phyloP scores from a whole-genome alignment of 768 basidiomycete species.

The Rhizopogon roseolus region DNA sequence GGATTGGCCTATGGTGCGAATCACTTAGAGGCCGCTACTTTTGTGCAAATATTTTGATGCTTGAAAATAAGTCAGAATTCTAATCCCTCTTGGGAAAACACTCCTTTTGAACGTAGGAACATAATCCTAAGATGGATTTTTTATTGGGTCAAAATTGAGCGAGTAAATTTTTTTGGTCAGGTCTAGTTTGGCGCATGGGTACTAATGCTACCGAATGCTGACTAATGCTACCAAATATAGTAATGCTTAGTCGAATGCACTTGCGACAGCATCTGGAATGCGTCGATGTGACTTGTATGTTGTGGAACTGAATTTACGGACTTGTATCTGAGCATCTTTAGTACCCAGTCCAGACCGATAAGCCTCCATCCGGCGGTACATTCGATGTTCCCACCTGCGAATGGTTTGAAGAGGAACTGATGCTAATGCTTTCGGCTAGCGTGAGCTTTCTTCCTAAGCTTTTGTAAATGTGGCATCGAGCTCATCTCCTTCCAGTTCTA shows the following conservation, averaged over 20 bases:
- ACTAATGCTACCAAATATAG: neutral
- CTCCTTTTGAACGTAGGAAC: too few species aligned
- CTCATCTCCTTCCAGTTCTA: too few species aligned
- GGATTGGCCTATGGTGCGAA: too few species aligned
- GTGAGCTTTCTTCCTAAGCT: too few species aligned
- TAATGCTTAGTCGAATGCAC: conserved; percentile 7
- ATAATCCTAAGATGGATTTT: too few species aligned
- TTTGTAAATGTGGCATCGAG: too few species aligned
- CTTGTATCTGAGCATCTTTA: conserved; percentile 6
- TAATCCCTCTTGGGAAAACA: too few species aligned
- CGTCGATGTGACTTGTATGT: conserved; percentile 19
- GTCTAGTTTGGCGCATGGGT: neutral
- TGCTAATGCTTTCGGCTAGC: conserved; percentile 11
- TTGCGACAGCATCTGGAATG: conserved; percentile 11
- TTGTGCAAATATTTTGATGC: too few species aligned
- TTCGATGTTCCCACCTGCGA: conserved; percentile 8
- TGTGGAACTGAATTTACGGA: conserved; percentile 8
- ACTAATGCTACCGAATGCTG: neutral
- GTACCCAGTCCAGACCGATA: neutral
- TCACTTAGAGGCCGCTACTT: too few species aligned
- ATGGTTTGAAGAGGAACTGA: conserved; percentile 13
- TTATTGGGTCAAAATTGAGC: too few species aligned
- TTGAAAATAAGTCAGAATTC: too few species aligned
- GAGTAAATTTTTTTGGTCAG: too few species aligned
- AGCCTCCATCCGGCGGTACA: conserved; percentile 12